Conservation (phyloP, 495 filamentous ascomycete genomes). For the Glonium stellatum region DNA sequence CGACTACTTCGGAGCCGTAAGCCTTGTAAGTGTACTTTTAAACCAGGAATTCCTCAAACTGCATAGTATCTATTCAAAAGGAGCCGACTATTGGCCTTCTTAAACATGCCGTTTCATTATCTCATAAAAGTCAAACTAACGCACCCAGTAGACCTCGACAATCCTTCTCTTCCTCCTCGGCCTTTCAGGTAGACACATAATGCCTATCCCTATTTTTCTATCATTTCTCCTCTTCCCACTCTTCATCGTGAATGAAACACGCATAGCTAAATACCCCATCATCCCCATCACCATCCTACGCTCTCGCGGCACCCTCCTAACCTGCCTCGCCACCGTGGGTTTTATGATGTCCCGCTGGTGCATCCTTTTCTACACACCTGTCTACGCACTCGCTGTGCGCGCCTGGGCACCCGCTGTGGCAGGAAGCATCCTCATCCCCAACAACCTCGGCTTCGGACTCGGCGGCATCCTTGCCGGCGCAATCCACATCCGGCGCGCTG, state of each 20-base stretch:
- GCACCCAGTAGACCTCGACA: constrained; percentile 34
- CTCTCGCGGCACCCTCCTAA: constrained; percentile 57
- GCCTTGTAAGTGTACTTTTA: constrained; percentile 42
- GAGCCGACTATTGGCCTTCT: too few relatives aligned
- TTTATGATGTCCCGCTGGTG: constrained; percentile 72
- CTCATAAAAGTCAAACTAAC: constrained; percentile 15
- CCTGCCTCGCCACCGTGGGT: constrained; percentile 59
- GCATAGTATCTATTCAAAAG: too few relatives aligned
- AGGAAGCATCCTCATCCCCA: constrained; percentile 66
- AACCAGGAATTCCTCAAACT: background rate
- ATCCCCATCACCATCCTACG: constrained; percentile 59
- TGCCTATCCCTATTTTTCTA: constrained; percentile 49
- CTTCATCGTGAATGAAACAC: constrained; percentile 57
- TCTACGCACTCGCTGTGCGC: constrained; percentile 64
- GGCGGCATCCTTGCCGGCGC: constrained; percentile 64
- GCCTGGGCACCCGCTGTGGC: constrained; percentile 58
- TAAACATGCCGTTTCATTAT: background rate
- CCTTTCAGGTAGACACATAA: constrained; percentile 53
- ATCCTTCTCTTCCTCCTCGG: constrained; percentile 61
- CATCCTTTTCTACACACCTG: constrained; percentile 70
- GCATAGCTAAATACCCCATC: constrained; percentile 55
- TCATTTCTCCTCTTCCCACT: constrained; percentile 46
- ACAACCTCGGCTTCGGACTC: constrained; percentile 64
- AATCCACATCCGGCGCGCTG: constrained; percentile 60
- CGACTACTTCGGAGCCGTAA: constrained; percentile 61